Evolutionary conservation across 2,329 filamentous ascomycete species (phyloP).

Genomic region (Hymenoscyphus scutula): DNA sequence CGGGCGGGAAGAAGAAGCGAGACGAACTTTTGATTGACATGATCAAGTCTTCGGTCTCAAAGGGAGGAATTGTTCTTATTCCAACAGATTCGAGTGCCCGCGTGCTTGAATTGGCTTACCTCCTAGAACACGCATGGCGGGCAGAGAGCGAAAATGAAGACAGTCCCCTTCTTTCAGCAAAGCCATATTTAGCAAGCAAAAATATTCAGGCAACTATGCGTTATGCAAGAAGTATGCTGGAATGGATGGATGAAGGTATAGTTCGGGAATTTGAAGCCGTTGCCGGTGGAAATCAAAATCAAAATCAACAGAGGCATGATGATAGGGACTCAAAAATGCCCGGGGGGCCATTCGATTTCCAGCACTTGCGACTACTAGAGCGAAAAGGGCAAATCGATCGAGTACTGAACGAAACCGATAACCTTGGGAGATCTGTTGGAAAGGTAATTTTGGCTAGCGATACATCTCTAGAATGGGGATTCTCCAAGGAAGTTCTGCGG

Average conservation of each 20-base stretch:
- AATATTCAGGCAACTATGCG: slow-evolving; percentile 87
- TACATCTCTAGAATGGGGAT: slow-evolving; percentile 88
- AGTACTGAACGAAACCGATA: slow-evolving; percentile 51
- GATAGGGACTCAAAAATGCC: slow-evolving; percentile 40
- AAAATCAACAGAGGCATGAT: slow-evolving; percentile 43
- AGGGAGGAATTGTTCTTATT: slow-evolving; percentile 87
- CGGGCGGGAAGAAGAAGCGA: slow-evolving; percentile 73
- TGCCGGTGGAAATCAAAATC: slow-evolving; percentile 38
- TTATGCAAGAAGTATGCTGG: slow-evolving; percentile 90
- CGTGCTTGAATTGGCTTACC: slow-evolving; percentile 85
- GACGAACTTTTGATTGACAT: slow-evolving; percentile 84
- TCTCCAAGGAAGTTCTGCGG: slow-evolving; percentile 77
- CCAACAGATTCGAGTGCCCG: slow-evolving; percentile 95
- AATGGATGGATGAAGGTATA: slow-evolving; percentile 98
- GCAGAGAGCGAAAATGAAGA: slow-evolving; percentile 55
- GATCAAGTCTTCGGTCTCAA: slow-evolving; percentile 72
- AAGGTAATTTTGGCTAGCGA: slow-evolving; percentile 91
- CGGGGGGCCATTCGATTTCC: slow-evolving; percentile 84
- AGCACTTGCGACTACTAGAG: slow-evolving; percentile 79
- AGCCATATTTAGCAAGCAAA: slow-evolving; percentile 79
- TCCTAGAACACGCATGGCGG: slow-evolving; percentile 90
- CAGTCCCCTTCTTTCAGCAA: slow-evolving; percentile 51
- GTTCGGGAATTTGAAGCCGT: slow-evolving; percentile 85
- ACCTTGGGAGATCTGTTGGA: slow-evolving; percentile 44
- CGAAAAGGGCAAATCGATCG: slow-evolving; percentile 76